Percentiles rank a stretch among this genome's conserved stretches.
These are phyloP conservation scores for Xylariaceae sp. DNA, from an alignment of 2,329 filamentous ascomycete species.

Conservation along the genomic window DNA sequence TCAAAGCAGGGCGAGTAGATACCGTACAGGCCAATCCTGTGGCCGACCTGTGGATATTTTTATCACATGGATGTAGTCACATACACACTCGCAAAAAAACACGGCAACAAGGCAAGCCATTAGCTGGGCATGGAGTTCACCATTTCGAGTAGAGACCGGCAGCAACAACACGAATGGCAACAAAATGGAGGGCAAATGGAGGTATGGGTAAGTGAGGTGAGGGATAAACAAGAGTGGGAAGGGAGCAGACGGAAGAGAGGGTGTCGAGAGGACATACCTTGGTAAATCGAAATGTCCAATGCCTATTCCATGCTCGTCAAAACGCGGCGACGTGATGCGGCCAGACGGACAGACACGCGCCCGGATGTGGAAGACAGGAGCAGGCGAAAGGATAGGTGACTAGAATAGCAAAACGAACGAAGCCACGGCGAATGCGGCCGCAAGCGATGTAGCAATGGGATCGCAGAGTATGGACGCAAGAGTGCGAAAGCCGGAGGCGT, in stretches of 20 bases:
- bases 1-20: slow-evolving; percentile 2
- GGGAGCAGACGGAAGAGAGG: neutral
- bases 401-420: slow-evolving; percentile 2
- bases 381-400: neutral
- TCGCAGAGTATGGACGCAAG: slow-evolving; percentile 9
- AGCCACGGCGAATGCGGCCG: neutral
- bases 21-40: neutral
- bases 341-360: neutral
- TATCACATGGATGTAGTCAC: slow-evolving; percentile 19
- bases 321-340: neutral
- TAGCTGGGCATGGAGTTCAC: slow-evolving; percentile 21
- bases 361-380: slow-evolving; percentile 1
- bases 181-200: neutral
- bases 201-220: neutral
- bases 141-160: slow-evolving; percentile 12
- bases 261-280: slow-evolving; percentile 11
- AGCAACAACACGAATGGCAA: neutral
- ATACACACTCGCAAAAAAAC: slow-evolving; percentile 18
- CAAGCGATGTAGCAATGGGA: slow-evolving; percentile 3
- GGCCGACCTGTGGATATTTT: slow-evolving; percentile 4
- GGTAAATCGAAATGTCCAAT: neutral
- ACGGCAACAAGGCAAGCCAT: slow-evolving; percentile 16
- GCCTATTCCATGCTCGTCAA: slow-evolving; percentile 1
- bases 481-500: neutral
- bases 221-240: neutral